Percentiles rank a stretch among this genome's conserved stretches.
These are phyloP conservation scores for Trichoderma cornu-damae DNA, from an alignment of 2,329 filamentous ascomycete genomes.

Conservation along the genomic window DNA sequence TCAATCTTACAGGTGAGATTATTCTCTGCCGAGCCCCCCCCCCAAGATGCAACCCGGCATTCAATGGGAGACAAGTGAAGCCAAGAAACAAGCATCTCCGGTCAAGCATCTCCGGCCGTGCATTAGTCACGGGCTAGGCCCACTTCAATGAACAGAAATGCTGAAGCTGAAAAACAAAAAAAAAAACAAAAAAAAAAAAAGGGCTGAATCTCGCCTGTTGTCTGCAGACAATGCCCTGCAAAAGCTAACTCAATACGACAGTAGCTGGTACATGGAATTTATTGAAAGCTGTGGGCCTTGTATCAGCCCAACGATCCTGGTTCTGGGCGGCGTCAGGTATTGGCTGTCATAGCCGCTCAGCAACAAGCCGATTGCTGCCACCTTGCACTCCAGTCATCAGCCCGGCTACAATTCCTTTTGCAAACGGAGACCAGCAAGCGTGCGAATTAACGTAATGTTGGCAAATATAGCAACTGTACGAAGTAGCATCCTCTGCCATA, in stretches of 20 bases:
- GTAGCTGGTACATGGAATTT: not conserved
- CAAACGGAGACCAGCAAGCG: not conserved
- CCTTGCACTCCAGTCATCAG: not conserved
- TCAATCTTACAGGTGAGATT: not conserved
- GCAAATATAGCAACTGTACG: not conserved
- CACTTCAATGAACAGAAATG: not conserved
- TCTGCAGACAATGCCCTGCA: too few relatives aligned
- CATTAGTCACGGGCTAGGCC: slow-evolving; percentile 1
- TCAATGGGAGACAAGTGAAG: not conserved
- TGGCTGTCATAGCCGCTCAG: not conserved
- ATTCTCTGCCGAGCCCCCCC: not conserved
- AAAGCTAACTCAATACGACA: slow-evolving; percentile 2
- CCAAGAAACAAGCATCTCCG: not conserved
- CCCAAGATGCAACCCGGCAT: not conserved
- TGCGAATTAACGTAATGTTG: not conserved
- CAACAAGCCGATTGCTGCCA: not conserved
- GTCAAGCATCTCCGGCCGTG: not conserved
- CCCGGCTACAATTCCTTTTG: not conserved
- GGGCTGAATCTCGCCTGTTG: not conserved
- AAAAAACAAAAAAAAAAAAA: too few relatives aligned
- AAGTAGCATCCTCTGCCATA: not conserved
- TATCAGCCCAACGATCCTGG: not conserved
- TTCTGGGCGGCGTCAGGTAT: not conserved
- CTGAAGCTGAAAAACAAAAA: slow-evolving; percentile 8
- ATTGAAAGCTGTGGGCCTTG: not conserved